Conservation (phyloP, 768 basidiomycete genomes). For the Mrakia hoshinonis region DNA sequence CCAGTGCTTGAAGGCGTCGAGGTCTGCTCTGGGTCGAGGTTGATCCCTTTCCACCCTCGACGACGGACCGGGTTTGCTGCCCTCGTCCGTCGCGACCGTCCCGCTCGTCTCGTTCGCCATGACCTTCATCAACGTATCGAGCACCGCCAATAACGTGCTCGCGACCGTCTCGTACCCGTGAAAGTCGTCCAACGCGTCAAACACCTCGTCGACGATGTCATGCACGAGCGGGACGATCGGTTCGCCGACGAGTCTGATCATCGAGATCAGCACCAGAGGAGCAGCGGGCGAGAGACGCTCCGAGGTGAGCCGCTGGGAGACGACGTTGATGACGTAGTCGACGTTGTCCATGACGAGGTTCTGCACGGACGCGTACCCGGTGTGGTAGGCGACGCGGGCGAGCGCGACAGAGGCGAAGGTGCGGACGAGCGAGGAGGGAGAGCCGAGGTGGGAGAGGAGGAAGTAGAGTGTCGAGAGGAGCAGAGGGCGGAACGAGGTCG, state of each 20-base stretch:
- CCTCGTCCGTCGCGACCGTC: slow-evolving; percentile 20
- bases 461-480: slow-evolving; percentile 77
- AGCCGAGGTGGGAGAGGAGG: slow-evolving; percentile 73
- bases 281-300: slow-evolving; percentile 74
- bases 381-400: slow-evolving; percentile 57
- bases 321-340: slow-evolving; percentile 87
- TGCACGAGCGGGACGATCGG: slow-evolving; percentile 81
- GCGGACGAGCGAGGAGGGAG: slow-evolving; percentile 42
- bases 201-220: slow-evolving; percentile 94
- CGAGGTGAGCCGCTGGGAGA: slow-evolving; percentile 70
- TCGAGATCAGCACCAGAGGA: slow-evolving; percentile 72
- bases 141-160: slow-evolving; percentile 75
- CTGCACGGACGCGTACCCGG: slow-evolving; percentile 78
- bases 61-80: background rate
- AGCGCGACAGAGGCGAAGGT: slow-evolving; percentile 67
- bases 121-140: slow-evolving; percentile 73
- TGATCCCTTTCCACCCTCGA: slow-evolving; percentile 43
- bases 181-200: slow-evolving; percentile 89
- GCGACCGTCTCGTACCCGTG: slow-evolving; percentile 84
- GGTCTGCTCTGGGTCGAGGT: slow-evolving; percentile 34
- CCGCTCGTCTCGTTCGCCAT: slow-evolving; percentile 46
- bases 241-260: slow-evolving; percentile 76
- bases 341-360: slow-evolving; percentile 89
- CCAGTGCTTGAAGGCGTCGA: slow-evolving; percentile 55
- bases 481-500: slow-evolving; percentile 59